These are phyloP conservation scores for Dentipellis sp. DNA, from an alignment of 768 basidiomycete species.

Conservation along the genomic window DNA sequence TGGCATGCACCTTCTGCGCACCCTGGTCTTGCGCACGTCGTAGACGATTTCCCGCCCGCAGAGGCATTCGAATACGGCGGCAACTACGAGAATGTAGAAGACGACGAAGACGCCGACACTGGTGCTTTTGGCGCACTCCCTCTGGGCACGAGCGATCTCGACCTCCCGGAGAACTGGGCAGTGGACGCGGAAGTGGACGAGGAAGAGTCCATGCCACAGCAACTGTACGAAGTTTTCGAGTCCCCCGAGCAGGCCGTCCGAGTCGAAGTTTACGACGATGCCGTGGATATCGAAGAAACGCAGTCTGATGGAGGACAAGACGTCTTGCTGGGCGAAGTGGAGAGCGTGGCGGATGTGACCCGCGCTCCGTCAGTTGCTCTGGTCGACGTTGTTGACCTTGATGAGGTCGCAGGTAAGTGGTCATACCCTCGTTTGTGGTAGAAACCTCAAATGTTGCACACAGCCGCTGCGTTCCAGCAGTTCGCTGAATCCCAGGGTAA, in stretches of 20 bases:
- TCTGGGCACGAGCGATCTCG: conserved; percentile 14
- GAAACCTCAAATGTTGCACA: too few relatives aligned
- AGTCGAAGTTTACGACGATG: background rate
- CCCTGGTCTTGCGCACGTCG: too few relatives aligned
- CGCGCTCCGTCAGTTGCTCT: background rate
- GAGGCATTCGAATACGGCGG: background rate
- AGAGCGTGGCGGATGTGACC: background rate
- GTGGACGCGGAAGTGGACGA: background rate
- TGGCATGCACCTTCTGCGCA: background rate
- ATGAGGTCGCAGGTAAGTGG: background rate
- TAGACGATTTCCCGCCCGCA: background rate
- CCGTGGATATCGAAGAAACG: background rate
- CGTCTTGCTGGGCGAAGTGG: background rate
- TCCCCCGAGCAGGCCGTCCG: background rate
- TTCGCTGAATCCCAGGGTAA: too few relatives aligned
- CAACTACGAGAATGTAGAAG: background rate
- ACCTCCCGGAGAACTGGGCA: conserved; percentile 9
- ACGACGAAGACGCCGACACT: conserved; percentile 6
- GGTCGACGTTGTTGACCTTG: background rate
- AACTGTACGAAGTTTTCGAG: conserved; percentile 4
- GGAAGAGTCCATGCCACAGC: background rate
- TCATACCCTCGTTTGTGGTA: too few relatives aligned
- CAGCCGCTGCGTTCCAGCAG: too few relatives aligned
- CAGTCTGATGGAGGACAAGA: background rate
- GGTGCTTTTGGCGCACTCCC: conserved; percentile 1